phyloP scores from a whole-genome alignment of 257 asterid species.

The Solanum okadae region DNA sequence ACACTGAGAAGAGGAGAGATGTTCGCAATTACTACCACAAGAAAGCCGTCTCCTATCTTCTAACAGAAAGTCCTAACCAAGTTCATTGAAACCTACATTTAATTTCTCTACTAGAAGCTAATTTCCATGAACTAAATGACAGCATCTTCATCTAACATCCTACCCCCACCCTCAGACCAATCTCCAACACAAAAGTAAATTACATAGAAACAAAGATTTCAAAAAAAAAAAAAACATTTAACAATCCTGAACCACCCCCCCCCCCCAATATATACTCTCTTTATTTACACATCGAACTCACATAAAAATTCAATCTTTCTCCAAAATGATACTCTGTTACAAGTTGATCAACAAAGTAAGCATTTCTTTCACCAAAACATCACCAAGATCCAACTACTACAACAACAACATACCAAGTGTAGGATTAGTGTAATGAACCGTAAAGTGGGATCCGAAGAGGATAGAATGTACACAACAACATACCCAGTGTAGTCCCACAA shows the following conservation, averaged over 20 bases:
- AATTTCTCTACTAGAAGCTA: neutral
- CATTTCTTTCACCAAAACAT: neutral
- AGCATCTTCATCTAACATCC: neutral
- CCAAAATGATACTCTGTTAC: neutral
- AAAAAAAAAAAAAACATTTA: neutral
- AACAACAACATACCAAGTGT: neutral
- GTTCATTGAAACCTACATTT: neutral
- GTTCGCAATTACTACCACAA: neutral
- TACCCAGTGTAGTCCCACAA: neutral
- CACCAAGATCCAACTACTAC: neutral
- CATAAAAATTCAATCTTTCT: neutral
- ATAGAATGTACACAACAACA: no score
- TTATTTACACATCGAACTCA: neutral
- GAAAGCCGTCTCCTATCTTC: neutral
- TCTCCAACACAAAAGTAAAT: neutral
- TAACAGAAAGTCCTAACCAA: neutral
- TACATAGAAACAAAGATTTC: neutral
- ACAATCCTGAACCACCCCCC: no score
- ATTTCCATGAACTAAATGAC: neutral
- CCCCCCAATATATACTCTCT: neutral
- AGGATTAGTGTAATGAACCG: fast-evolving
- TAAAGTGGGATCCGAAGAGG: no score
- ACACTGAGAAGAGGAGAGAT: neutral
- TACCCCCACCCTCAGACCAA: neutral
- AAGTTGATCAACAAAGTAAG: neutral